Evolutionary conservation across 148 eudicot species (phyloP).

Genomic region (Bassia scoparia): DNA sequence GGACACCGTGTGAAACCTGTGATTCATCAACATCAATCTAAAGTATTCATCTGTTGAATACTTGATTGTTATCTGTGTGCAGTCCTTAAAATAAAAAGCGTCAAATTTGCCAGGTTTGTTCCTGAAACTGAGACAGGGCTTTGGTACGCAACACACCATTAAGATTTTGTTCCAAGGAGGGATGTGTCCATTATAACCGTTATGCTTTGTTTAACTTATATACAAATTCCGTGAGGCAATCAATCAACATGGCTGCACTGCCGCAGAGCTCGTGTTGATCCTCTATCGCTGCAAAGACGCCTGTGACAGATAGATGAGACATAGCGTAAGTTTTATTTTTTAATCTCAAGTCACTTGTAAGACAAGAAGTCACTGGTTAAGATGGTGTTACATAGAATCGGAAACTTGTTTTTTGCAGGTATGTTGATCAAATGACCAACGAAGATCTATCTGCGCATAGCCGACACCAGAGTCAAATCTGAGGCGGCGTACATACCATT

Average conservation of each 20-base stretch:
- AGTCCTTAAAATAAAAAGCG: not conserved
- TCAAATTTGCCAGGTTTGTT: conserved; percentile 57
- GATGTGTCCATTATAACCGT: conserved; percentile 90
- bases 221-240: conserved; percentile 66
- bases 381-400: not conserved
- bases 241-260: conserved; percentile 40
- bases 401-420: conserved; percentile 42
- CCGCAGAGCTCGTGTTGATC: too few species aligned
- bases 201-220: conserved; percentile 82
- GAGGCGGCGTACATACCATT: conserved; percentile 80
- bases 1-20: too few species aligned
- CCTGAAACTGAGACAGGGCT: conserved; percentile 73
- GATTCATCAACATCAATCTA: too few species aligned
- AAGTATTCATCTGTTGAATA: too few species aligned
- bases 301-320: too few species aligned
- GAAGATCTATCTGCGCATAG: conserved; percentile 85
- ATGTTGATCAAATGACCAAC: conserved; percentile 96
- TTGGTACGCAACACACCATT: conserved; percentile 79
- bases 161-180: conserved; percentile 97
- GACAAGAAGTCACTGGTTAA: not conserved
- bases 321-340: conserved; percentile 52
- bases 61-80: too few species aligned
- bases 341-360: too few species aligned
- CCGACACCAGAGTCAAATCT: conserved; percentile 72
- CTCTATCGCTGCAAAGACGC: too few species aligned